Conservation (phyloP, 352 stramenopile species). For the Blastocystis sp. region DNA sequence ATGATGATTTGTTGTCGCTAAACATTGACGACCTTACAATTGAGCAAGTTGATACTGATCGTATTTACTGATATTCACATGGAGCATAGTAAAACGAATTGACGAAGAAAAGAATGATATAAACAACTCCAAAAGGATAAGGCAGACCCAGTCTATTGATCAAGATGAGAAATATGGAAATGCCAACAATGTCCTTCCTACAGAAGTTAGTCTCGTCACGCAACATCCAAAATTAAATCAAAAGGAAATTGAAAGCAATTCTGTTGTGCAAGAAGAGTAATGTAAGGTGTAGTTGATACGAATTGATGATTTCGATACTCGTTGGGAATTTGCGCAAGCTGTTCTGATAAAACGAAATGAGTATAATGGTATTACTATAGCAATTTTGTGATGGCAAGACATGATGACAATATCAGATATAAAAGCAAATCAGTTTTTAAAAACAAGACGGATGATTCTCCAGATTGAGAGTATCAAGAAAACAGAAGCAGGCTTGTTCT, state of each 20-base stretch:
- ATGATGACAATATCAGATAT: slow-evolving; percentile 17
- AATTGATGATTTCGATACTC: background rate
- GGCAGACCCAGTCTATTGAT: background rate
- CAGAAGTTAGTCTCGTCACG: background rate
- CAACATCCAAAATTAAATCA: background rate
- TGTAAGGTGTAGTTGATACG: background rate
- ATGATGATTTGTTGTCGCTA: background rate
- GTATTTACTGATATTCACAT: background rate
- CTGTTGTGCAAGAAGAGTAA: background rate
- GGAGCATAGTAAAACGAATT: background rate
- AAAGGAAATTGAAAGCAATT: background rate
- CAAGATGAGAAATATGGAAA: background rate
- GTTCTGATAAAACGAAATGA: background rate
- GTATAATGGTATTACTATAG: background rate
- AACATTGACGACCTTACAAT: slow-evolving; percentile 3
- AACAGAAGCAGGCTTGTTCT: slow-evolving; percentile 41
- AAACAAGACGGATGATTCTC: slow-evolving; percentile 3
- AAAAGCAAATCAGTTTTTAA: background rate
- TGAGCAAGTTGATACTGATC: background rate
- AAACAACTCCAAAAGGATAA: slow-evolving; percentile 1
- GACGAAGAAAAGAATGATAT: background rate
- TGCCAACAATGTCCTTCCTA: background rate
- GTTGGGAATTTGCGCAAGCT: slow-evolving; percentile 20
- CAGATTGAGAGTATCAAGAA: slow-evolving; percentile 39
- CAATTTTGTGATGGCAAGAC: background rate